These are phyloP conservation scores for Rhododendron ferrugineum DNA, from an alignment of 148 eudicot genomes.

Conservation along the genomic window DNA sequence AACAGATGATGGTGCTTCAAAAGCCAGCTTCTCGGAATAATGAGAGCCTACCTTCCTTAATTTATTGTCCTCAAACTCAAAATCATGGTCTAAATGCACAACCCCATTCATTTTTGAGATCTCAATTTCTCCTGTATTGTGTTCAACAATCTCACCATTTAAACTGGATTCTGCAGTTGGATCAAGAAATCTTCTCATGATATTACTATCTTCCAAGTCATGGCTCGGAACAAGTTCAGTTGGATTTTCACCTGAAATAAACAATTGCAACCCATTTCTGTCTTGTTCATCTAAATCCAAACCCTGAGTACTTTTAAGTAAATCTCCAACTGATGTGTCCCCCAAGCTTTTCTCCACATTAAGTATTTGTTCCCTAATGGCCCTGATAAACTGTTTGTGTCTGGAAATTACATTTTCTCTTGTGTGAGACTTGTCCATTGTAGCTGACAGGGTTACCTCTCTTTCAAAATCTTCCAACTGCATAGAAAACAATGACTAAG, in stretches of 20 bases:
- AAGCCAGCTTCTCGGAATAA: constrained; percentile 2
- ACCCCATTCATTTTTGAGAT: constrained; percentile 9
- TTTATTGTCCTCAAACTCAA: not conserved
- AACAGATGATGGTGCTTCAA: constrained; percentile 19
- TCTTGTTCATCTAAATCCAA: constrained; percentile 28
- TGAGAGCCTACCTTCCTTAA: constrained; percentile 12
- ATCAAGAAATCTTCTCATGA: constrained; percentile 29
- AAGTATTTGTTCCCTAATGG: constrained; percentile 30
- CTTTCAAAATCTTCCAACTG: constrained; percentile 43
- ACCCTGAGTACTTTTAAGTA: constrained; percentile 8
- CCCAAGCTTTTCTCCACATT: constrained; percentile 20
- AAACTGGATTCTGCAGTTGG: constrained; percentile 17
- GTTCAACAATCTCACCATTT: constrained; percentile 23
- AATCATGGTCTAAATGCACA: constrained; percentile 2
- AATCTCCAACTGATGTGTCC: constrained; percentile 13
- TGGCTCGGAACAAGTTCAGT: constrained; percentile 2
- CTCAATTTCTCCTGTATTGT: constrained; percentile 14
- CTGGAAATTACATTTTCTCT: constrained; percentile 25
- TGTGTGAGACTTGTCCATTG: constrained; percentile 23
- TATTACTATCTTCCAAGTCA: constrained; percentile 20
- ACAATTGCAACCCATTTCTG: constrained; percentile 26
- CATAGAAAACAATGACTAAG: not conserved
- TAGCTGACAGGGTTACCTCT: constrained; percentile 25
- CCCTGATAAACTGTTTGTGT: constrained; percentile 31
- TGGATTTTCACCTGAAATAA: constrained; percentile 29